Conservation (phyloP, 805 yeast genomes). For the Ogataea methylovora region DNA sequence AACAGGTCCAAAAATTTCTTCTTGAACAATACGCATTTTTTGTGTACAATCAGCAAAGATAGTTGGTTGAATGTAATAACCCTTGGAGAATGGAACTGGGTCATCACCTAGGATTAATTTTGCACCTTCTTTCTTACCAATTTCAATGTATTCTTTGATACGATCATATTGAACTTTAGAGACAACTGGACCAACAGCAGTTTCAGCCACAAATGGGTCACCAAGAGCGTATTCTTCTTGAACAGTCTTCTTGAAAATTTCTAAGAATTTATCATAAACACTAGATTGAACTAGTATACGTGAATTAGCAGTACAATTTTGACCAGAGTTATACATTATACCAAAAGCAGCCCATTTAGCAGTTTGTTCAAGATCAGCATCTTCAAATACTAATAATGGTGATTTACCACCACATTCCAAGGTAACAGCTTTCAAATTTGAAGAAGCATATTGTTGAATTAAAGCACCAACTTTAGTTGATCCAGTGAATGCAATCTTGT, state of each 20-base stretch:
- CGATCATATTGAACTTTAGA: constrained; percentile 50
- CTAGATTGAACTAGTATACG: constrained; percentile 51
- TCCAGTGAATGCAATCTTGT: constrained; percentile 60
- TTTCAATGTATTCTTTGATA: constrained; percentile 34
- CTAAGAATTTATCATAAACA: constrained; percentile 47
- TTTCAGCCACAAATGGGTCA: constrained; percentile 37
- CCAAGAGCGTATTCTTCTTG: constrained; percentile 47
- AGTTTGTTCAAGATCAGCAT: constrained; percentile 59
- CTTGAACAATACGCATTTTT: constrained; percentile 57
- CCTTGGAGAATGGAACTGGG: constrained; percentile 37
- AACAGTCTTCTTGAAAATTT: constrained; percentile 36
- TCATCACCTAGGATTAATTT: constrained; percentile 35
- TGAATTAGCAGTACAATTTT: constrained; percentile 62
- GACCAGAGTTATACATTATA: constrained; percentile 58
- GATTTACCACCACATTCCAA: constrained; percentile 73
- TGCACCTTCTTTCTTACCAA: constrained; percentile 45
- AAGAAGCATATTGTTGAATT: constrained; percentile 54
- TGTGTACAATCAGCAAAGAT: constrained; percentile 65
- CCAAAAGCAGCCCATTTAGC: constrained; percentile 64
- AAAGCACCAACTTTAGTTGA: constrained; percentile 61
- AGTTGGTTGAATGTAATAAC: constrained; percentile 70
- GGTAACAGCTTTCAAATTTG: constrained; percentile 55
- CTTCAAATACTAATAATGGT: constrained; percentile 53
- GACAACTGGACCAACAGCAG: constrained; percentile 57
- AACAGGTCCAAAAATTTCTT: constrained; percentile 89